Evolutionary conservation across 78 protist genomes (phyloP).

Genomic region (Cavenderia fasciculata): DNA sequence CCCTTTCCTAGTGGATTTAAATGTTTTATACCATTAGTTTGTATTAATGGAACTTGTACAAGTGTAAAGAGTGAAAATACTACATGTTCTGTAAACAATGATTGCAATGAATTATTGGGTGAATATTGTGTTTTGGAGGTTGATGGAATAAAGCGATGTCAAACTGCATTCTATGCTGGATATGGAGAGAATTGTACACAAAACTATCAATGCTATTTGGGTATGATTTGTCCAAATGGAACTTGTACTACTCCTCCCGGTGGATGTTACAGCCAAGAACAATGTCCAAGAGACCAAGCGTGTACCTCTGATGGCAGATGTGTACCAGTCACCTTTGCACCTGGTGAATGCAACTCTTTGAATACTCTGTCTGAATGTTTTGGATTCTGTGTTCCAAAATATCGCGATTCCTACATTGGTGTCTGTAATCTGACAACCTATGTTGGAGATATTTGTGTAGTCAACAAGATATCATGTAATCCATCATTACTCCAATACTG

Average conservation of each 20-base stretch:
- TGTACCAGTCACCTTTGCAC: neutral
- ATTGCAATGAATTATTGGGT: neutral
- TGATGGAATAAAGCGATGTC: neutral
- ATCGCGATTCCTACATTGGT: too few relatives aligned
- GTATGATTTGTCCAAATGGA: neutral
- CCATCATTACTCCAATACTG: neutral
- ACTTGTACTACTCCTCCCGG: neutral
- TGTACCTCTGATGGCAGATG: neutral
- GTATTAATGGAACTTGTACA: slow-evolving; percentile 2
- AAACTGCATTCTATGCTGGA: neutral
- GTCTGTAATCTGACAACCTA: too few relatives aligned
- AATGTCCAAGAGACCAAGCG: neutral
- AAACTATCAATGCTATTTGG: neutral
- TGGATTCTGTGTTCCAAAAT: too few relatives aligned
- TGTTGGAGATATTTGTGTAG: slow-evolving; percentile 8
- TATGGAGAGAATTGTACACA: neutral
- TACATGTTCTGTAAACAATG: neutral
- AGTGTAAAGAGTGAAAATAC: neutral
- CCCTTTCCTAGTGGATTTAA: neutral
- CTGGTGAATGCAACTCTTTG: too few relatives aligned
- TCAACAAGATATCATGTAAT: slow-evolving; percentile 1
- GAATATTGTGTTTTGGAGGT: neutral
- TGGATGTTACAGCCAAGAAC: neutral
- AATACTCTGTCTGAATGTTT: too few relatives aligned
- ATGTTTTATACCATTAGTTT: slow-evolving; percentile 2